Conservation (phyloP, 2,329 filamentous ascomycete genomes). For the Teratosphaeria zuluensis region DNA sequence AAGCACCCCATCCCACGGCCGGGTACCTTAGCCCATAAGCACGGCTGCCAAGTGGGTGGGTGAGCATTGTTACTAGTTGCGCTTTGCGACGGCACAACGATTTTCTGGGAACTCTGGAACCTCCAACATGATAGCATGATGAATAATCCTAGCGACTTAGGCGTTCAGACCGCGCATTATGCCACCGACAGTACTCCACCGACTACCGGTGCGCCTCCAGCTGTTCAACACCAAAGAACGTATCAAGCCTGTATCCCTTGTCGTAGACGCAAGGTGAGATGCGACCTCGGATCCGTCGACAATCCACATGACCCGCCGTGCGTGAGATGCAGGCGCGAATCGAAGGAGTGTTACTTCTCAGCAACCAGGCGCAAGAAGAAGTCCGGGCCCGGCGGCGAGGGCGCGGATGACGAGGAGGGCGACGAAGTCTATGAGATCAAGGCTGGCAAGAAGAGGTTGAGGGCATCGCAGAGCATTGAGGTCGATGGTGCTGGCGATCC, state of each 20-base stretch:
- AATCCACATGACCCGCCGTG: conserved; percentile 91
- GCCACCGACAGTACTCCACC: not conserved
- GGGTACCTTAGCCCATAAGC: not conserved
- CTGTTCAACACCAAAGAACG: conserved; percentile 6
- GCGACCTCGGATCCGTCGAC: conserved; percentile 65
- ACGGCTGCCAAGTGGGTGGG: not conserved
- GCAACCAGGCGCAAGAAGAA: conserved; percentile 82
- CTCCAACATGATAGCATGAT: not conserved
- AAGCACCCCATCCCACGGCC: not conserved
- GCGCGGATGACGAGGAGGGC: conserved; percentile 33
- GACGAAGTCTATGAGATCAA: conserved; percentile 58
- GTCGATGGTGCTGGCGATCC: conserved; percentile 25
- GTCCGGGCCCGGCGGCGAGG: conserved; percentile 32
- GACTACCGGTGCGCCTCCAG: not conserved
- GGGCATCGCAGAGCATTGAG: conserved; percentile 14
- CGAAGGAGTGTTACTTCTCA: conserved; percentile 95
- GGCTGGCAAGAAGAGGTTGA: conserved; percentile 62
- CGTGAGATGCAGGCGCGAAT: conserved; percentile 84
- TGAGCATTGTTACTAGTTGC: not conserved
- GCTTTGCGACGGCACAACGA: not conserved
- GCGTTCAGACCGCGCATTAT: not conserved
- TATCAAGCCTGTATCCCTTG: conserved; percentile 45
- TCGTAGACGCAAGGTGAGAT: conserved; percentile 47
- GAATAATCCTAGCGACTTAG: not conserved
- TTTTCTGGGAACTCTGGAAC: not conserved